phyloP scores from a whole-genome alignment of 352 stramenopile genomes.

The Phytopythium kandeliae region DNA sequence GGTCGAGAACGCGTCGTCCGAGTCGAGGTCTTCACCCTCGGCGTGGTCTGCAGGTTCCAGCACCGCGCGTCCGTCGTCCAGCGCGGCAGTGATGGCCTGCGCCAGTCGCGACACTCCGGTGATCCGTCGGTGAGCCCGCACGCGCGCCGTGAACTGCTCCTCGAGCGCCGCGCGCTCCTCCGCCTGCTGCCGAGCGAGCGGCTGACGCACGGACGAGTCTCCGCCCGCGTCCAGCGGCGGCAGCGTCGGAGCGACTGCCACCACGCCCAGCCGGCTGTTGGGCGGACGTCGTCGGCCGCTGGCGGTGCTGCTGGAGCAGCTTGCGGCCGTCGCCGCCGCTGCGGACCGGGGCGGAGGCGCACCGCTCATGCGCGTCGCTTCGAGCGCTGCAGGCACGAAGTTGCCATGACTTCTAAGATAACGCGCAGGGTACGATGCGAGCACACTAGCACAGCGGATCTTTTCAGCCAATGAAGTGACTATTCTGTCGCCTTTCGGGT shows the following conservation, averaged over 20 bases:
- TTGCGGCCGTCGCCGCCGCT: not conserved
- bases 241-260: conserved; percentile 4
- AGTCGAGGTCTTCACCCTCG: too few species aligned
- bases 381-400: too few species aligned
- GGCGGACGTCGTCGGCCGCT: not conserved
- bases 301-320: not conserved
- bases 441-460: too few species aligned
- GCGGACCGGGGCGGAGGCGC: not conserved
- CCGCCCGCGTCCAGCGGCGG: conserved; percentile 9
- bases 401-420: too few species aligned
- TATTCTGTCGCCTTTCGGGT: too few species aligned
- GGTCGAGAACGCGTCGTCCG: conserved; percentile 13
- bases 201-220: not conserved
- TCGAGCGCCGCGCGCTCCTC: conserved; percentile 13
- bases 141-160: conserved; percentile 13
- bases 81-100: not conserved
- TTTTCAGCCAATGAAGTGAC: too few species aligned
- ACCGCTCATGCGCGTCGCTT: conserved; percentile 1
- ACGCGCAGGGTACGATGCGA: too few species aligned
- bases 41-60: not conserved
- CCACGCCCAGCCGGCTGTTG: conserved; percentile 18
- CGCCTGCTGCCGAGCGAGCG: conserved; percentile 10
- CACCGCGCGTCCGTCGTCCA: not conserved
- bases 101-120: not conserved
- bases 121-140: conserved; percentile 12